Evolutionary conservation across 2,329 filamentous ascomycete genomes (phyloP).

Genomic region (Talaromyces sp.): DNA sequence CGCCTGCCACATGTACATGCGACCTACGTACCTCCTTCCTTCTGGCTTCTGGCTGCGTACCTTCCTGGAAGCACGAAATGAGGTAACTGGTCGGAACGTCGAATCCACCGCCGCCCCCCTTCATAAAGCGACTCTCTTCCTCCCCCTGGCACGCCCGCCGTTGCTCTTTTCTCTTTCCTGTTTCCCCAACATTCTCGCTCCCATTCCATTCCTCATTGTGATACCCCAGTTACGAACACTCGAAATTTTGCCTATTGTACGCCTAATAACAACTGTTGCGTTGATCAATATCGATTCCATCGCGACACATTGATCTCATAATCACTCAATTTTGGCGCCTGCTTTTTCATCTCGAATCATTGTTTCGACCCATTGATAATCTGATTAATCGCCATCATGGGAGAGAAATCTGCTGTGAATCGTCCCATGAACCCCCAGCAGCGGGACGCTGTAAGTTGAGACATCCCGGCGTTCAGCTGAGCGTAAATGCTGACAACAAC

Average conservation of each 20-base stretch:
- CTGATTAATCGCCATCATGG: constrained; percentile 11
- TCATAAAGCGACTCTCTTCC: constrained; percentile 3
- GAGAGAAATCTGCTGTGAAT: constrained; percentile 54
- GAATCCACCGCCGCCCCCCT: not conserved
- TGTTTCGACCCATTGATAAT: not conserved
- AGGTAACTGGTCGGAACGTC: constrained; percentile 3
- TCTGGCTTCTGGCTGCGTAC: not conserved
- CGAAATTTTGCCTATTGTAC: not conserved
- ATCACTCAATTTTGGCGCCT: not conserved
- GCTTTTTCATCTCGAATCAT: not conserved
- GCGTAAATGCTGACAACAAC: constrained; percentile 18
- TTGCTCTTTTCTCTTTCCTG: not conserved
- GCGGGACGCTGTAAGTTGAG: constrained; percentile 62
- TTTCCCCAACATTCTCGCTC: constrained; percentile 8
- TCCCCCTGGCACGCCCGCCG: not conserved
- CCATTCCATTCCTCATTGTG: constrained; percentile 12
- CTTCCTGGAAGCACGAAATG: not conserved
- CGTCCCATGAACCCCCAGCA: constrained; percentile 66
- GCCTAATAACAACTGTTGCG: not conserved
- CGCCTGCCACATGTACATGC: constrained; percentile 7
- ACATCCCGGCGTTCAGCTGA: not conserved
- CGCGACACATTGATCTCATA: not conserved
- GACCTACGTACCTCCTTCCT: not conserved
- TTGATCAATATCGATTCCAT: not conserved
- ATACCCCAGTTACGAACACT: constrained; percentile 7